These are phyloP conservation scores for Andrographis paniculata DNA, from an alignment of 305 asterid species.

Conservation along the genomic window DNA sequence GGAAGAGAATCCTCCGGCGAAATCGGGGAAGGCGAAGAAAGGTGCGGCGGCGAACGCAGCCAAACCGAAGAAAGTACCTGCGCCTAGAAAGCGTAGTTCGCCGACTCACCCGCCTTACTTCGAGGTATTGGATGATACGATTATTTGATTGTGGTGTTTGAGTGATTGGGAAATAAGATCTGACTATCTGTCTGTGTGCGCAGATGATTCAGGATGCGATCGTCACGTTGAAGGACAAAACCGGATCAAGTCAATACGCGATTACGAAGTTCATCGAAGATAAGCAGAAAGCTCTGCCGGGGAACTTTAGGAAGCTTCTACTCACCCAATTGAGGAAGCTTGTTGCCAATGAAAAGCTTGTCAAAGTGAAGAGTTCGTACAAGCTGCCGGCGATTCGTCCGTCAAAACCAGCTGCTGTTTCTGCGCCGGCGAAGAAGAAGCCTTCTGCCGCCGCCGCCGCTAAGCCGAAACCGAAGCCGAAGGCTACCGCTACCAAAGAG, in stretches of 20 bases:
- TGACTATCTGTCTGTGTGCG: constrained; percentile 13
- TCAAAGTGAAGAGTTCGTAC: constrained; percentile 62
- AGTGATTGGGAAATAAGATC: constrained; percentile 19
- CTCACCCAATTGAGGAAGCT: constrained; percentile 68
- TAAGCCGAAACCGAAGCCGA: constrained; percentile 28
- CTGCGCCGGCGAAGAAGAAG: constrained; percentile 40
- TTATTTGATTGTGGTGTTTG: neutral
- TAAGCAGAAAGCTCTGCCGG: constrained; percentile 60
- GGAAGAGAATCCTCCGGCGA: constrained; percentile 32
- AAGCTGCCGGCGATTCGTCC: constrained; percentile 53
- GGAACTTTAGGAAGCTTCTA: constrained; percentile 65
- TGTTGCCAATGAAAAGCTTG: constrained; percentile 61
- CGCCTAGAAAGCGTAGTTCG: constrained; percentile 44
- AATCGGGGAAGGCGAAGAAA: constrained; percentile 32
- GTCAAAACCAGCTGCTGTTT: constrained; percentile 25
- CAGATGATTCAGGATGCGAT: constrained; percentile 91
- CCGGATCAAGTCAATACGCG: constrained; percentile 87
- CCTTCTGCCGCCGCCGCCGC: constrained; percentile 22
- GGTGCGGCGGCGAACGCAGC: constrained; percentile 27
- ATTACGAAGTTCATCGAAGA: constrained; percentile 71
- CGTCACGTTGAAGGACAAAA: constrained; percentile 53
- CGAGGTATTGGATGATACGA: constrained; percentile 43
- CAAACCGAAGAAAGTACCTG: constrained; percentile 50
- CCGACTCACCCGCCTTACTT: constrained; percentile 77
- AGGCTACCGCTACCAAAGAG: constrained; percentile 21